Conservation (phyloP, 768 basidiomycete species). For the Butyriboletus loyo region DNA sequence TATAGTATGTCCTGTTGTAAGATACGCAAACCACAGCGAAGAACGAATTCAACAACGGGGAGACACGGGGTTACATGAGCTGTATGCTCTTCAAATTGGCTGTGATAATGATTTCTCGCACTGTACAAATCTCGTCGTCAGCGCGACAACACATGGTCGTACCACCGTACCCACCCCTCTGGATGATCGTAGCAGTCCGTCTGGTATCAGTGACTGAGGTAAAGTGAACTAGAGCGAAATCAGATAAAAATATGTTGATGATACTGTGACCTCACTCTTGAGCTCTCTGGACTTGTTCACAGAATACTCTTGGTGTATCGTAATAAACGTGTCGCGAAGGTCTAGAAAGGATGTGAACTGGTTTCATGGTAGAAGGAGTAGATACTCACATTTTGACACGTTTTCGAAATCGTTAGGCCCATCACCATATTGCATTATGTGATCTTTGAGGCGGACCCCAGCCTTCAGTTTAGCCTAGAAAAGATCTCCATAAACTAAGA, state of each 20-base stretch:
- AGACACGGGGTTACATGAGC: slow-evolving; percentile 25
- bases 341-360: slow-evolving; percentile 40
- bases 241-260: background rate
- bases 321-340: slow-evolving; percentile 70
- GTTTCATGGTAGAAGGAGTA: background rate
- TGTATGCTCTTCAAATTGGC: slow-evolving; percentile 58
- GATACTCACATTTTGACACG: slow-evolving; percentile 64
- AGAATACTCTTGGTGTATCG: slow-evolving; percentile 62
- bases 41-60: slow-evolving; percentile 7
- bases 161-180: slow-evolving; percentile 50
- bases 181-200: slow-evolving; percentile 69
- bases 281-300: slow-evolving; percentile 72
- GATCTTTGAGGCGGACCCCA: slow-evolving; percentile 66
- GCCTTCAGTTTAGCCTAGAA: slow-evolving; percentile 68
- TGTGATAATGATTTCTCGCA: slow-evolving; percentile 69
- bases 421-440: slow-evolving; percentile 71
- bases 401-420: slow-evolving; percentile 76
- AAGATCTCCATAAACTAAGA: background rate
- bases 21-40: slow-evolving; percentile 10
- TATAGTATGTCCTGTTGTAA: slow-evolving; percentile 16
- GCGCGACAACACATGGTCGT: background rate
- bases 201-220: slow-evolving; percentile 82
- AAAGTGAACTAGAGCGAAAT: slow-evolving; percentile 55
- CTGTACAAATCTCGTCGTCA: slow-evolving; percentile 31
- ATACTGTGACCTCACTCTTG: slow-evolving; percentile 49